Percentiles rank a stretch among this genome's conserved stretches.
Evolutionary conservation across 2,329 filamentous ascomycete species (phyloP).

Genomic region (Dothideomycetes sp.): DNA sequence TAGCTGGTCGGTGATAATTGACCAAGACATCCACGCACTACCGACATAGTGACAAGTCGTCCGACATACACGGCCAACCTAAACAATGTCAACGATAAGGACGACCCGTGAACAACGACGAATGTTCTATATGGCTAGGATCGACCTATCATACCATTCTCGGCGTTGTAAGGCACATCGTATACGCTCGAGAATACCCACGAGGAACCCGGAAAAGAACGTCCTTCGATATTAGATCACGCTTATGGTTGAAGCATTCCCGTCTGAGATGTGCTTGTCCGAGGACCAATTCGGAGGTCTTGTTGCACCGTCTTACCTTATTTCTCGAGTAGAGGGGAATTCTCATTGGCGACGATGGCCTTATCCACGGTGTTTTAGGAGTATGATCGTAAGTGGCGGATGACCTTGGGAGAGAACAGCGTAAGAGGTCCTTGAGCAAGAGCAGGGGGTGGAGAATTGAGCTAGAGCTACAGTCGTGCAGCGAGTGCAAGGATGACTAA

Average conservation of each 20-base stretch:
- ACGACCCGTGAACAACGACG: constrained; percentile 1
- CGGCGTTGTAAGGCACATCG: neutral
- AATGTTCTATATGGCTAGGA: constrained; percentile 1
- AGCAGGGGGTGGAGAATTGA: neutral
- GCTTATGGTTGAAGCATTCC: neutral
- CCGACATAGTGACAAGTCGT: constrained; percentile 3
- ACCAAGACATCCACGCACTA: constrained; percentile 4
- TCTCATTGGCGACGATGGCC: neutral
- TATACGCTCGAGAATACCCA: constrained; percentile 1
- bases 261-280: neutral
- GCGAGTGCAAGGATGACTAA: neutral
- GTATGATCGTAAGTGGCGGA: neutral
- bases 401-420: neutral
- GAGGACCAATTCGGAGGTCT: neutral
- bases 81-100: neutral
- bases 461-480: neutral
- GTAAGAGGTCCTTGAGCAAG: neutral
- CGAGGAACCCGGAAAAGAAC: neutral
- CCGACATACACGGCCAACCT: neutral
- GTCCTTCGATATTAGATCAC: neutral
- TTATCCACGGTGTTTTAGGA: neutral
- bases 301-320: constrained; percentile 1
- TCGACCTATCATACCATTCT: constrained; percentile 5
- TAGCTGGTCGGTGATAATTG: constrained; percentile 2
- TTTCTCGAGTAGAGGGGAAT: neutral